Conservation (phyloP, 257 asterid genomes). For the Linaria vulgaris region DNA sequence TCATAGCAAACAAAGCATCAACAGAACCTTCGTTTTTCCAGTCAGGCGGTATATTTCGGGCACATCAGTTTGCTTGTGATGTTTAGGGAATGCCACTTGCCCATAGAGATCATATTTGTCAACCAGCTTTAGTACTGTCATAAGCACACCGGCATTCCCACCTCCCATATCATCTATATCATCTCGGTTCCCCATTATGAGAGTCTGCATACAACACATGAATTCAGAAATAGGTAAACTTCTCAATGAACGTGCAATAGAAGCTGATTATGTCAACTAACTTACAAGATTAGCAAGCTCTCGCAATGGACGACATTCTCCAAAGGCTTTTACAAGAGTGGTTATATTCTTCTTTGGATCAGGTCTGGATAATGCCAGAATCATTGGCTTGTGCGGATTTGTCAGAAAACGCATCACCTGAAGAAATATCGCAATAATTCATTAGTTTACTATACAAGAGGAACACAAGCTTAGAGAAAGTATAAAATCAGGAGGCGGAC, state of each 20-base stretch:
- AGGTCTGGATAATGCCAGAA: constrained; percentile 80
- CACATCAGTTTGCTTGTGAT: constrained; percentile 76
- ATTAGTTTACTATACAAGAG: constrained; percentile 1
- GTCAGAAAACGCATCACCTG: constrained; percentile 81
- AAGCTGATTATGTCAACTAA: not conserved
- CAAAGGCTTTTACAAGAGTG: constrained; percentile 76
- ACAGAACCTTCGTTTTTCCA: constrained; percentile 67
- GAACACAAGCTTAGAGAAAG: not conserved
- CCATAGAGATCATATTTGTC: constrained; percentile 84
- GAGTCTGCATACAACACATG: constrained; percentile 47
- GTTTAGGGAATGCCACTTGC: constrained; percentile 85
- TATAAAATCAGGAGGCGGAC: not conserved
- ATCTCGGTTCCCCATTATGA: constrained; percentile 86
- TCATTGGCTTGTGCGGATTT: constrained; percentile 92
- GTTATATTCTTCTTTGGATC: constrained; percentile 83
- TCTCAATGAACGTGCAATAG: not conserved
- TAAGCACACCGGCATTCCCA: constrained; percentile 66
- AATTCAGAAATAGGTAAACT: not conserved
- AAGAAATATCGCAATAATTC: not conserved
- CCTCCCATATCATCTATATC: constrained; percentile 80
- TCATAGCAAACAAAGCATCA: constrained; percentile 4
- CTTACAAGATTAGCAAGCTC: constrained; percentile 90
- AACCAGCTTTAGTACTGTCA: constrained; percentile 62
- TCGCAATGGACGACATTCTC: constrained; percentile 75
- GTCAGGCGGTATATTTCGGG: constrained; percentile 84